Percentiles rank a stretch among this genome's conserved stretches.
Evolutionary conservation across 1,284 basidiomycete genomes (phyloP).

Genomic region (Peniophora sp.): DNA sequence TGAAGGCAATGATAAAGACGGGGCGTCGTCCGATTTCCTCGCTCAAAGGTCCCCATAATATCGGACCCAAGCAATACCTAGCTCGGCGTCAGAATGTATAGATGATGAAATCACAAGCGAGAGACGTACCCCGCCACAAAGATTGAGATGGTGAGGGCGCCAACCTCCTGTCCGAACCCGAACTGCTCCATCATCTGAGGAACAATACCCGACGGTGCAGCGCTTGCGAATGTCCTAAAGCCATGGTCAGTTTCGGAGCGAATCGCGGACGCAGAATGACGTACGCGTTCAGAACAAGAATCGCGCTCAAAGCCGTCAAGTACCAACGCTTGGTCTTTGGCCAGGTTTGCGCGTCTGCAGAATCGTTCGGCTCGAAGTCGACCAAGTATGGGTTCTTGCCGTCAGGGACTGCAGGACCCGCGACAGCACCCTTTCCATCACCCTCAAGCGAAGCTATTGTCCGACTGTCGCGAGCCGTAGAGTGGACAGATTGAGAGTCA

Average conservation of each 20-base stretch:
- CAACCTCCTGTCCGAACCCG: conserved; percentile 43
- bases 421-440: no score
- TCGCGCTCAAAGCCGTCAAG: conserved; percentile 49
- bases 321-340: conserved; percentile 49
- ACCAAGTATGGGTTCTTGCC: conserved; percentile 17
- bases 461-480: no score
- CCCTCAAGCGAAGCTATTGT: no score
- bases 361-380: conserved; percentile 27
- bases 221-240: conserved; percentile 52
- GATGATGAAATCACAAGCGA: not conserved
- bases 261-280: not conserved
- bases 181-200: conserved; percentile 43
- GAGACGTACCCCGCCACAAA: conserved; percentile 36
- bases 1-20: conserved; percentile 60
- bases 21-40: conserved; percentile 58
- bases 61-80: conserved; percentile 36
- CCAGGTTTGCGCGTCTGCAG: conserved; percentile 51
- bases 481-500: no score
- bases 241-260: conserved; percentile 7
- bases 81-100: not conserved
- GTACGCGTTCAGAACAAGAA: conserved; percentile 64
- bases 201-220: conserved; percentile 44
- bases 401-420: no score
- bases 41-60: conserved; percentile 55
- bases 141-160: conserved; percentile 28